Evolutionary conservation across 2,329 filamentous ascomycete genomes (phyloP).

Genomic region (Diplodia sapinea): DNA sequence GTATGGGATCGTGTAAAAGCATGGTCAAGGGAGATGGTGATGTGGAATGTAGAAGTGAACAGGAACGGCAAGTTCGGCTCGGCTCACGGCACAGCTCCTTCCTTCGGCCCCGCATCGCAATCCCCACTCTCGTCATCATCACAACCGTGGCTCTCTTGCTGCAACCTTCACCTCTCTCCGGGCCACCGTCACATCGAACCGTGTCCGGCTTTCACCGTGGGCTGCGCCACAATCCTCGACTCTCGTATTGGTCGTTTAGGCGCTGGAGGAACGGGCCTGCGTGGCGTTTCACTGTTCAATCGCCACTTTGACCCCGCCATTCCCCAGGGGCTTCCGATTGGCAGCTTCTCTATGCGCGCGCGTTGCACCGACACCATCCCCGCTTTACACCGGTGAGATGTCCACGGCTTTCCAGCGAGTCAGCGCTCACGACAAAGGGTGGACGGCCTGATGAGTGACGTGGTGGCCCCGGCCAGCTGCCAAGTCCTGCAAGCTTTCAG

Average conservation of each 20-base stretch:
- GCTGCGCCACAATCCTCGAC: background rate
- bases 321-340: background rate
- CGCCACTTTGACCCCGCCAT: background rate
- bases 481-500: constrained; percentile 25
- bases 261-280: background rate
- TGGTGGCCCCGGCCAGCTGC: background rate
- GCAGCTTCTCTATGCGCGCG: background rate
- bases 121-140: background rate
- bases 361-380: background rate
- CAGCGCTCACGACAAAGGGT: background rate
- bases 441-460: background rate
- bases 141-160: background rate
- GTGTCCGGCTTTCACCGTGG: background rate
- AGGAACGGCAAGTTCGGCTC: background rate
- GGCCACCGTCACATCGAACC: background rate
- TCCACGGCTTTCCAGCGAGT: background rate
- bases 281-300: background rate
- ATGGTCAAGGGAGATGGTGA: too few relatives aligned
- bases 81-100: background rate
- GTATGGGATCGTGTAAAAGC: too few relatives aligned
- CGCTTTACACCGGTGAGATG: background rate
- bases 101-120: background rate
- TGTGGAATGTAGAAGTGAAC: too few relatives aligned
- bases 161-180: background rate
- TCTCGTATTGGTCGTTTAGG: background rate